phyloP scores from a whole-genome alignment of 306 rosid species.

The Prunus mira region DNA sequence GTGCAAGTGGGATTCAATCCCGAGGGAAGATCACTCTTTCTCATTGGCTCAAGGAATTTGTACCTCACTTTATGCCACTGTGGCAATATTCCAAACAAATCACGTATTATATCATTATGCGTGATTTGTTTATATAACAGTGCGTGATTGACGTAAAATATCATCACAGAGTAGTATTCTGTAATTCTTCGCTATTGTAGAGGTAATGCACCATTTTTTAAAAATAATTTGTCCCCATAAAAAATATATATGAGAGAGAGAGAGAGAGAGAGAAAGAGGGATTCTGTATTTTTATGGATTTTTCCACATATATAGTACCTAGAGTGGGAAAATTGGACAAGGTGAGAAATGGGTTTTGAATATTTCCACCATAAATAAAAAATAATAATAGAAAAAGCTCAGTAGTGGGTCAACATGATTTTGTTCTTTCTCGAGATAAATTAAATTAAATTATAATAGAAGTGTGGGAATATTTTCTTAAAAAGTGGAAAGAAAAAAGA shows the following conservation, averaged over 20 bases:
- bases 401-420: background rate
- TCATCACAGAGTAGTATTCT: fast-evolving
- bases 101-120: too few species aligned
- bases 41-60: background rate
- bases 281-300: background rate
- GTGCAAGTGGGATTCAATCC: conserved; percentile 64
- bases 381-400: background rate
- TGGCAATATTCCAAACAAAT: too few species aligned
- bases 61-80: too few species aligned
- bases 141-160: too few species aligned
- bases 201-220: too few species aligned
- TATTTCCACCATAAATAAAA: background rate
- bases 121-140: too few species aligned
- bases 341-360: background rate
- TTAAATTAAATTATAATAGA: background rate
- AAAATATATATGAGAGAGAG: too few species aligned
- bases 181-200: too few species aligned
- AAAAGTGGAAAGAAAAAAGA: background rate
- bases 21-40: conserved; percentile 27
- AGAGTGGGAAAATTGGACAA: background rate
- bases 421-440: background rate
- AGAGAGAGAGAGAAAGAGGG: too few species aligned
- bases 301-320: background rate
- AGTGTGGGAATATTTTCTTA: background rate
- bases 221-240: too few species aligned